A percentile compares a stretch with the other conserved stretches of the same genome.
Conservation (phyloP, 306 rosid species). For the Parietaria judaica region DNA sequence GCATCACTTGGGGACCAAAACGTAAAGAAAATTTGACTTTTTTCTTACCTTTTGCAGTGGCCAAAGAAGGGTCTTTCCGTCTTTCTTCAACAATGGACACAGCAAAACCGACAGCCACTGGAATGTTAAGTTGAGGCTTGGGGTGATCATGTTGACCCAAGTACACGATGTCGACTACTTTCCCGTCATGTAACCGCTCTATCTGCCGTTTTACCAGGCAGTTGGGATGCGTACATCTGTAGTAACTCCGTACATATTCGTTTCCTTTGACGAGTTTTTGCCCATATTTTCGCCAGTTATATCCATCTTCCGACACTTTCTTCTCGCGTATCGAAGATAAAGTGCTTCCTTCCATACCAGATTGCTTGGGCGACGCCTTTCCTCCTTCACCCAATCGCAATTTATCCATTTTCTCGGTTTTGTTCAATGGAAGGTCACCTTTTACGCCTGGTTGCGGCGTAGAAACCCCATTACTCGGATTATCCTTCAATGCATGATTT, state of each 20-base stretch:
- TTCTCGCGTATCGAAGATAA: constrained; percentile 51
- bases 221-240: constrained; percentile 68
- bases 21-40: neutral
- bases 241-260: constrained; percentile 72
- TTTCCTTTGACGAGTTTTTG: constrained; percentile 79
- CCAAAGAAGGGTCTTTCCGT: constrained; percentile 30
- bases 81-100: constrained; percentile 35
- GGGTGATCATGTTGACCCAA: constrained; percentile 81
- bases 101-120: constrained; percentile 38
- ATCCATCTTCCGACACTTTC: constrained; percentile 60
- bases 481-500: constrained; percentile 27
- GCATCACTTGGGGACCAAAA: constrained; percentile 23
- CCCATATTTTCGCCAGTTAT: constrained; percentile 88
- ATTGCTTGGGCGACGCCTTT: constrained; percentile 28
- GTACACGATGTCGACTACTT: constrained; percentile 49
- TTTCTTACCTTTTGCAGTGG: constrained; percentile 42
- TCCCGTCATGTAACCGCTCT: constrained; percentile 52
- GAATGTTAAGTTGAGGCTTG: constrained; percentile 40
- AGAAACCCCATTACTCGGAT: constrained; percentile 21
- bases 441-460: constrained; percentile 20
- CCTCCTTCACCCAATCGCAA: constrained; percentile 41
- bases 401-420: constrained; percentile 18
- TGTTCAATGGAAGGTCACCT: constrained; percentile 10
- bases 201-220: constrained; percentile 77
- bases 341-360: constrained; percentile 35